Percentiles rank a stretch among this genome's conserved stretches.
phyloP scores from a whole-genome alignment of 768 basidiomycete species.

The Hericium erinaceus region DNA sequence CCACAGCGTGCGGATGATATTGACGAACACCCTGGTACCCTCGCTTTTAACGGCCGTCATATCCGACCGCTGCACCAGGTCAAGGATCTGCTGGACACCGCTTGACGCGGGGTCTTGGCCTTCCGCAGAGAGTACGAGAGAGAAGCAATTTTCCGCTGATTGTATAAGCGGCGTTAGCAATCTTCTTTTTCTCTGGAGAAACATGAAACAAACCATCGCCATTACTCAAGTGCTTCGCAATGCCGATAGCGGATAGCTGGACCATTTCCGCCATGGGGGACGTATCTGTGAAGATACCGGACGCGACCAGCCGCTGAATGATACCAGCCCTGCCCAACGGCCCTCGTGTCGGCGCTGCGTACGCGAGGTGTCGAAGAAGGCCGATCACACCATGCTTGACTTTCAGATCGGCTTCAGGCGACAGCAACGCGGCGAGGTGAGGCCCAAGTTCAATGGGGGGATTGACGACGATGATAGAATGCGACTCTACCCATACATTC shows the following conservation, averaged over 20 bases:
- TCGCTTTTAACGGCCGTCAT: conserved; percentile 81
- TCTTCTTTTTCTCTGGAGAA: background rate
- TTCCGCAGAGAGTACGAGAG: conserved; percentile 40
- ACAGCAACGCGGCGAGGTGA: conserved; percentile 51
- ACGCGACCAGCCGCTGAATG: conserved; percentile 49
- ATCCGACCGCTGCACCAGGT: conserved; percentile 70
- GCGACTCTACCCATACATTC: conserved; percentile 35
- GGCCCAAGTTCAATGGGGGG: conserved; percentile 51
- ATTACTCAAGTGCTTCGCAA: conserved; percentile 82
- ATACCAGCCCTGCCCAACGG: conserved; percentile 54
- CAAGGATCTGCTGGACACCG: conserved; percentile 61
- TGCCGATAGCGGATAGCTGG: conserved; percentile 80
- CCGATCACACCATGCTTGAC: conserved; percentile 86
- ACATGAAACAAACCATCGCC: conserved; percentile 46
- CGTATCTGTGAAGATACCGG: conserved; percentile 61
- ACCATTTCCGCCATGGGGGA: conserved; percentile 81
- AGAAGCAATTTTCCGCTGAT: conserved; percentile 36
- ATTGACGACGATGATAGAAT: conserved; percentile 43
- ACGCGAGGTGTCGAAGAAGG: conserved; percentile 77
- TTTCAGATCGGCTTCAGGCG: conserved; percentile 62
- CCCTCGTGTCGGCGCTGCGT: conserved; percentile 47
- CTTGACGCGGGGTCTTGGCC: conserved; percentile 26
- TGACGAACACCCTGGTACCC: conserved; percentile 81
- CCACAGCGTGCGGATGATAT: conserved; percentile 75
- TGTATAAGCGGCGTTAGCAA: too few species aligned